Percentiles rank a stretch among this genome's conserved stretches.
Conservation (phyloP, 1,284 basidiomycete species). For the Puccinia novopanici region DNA sequence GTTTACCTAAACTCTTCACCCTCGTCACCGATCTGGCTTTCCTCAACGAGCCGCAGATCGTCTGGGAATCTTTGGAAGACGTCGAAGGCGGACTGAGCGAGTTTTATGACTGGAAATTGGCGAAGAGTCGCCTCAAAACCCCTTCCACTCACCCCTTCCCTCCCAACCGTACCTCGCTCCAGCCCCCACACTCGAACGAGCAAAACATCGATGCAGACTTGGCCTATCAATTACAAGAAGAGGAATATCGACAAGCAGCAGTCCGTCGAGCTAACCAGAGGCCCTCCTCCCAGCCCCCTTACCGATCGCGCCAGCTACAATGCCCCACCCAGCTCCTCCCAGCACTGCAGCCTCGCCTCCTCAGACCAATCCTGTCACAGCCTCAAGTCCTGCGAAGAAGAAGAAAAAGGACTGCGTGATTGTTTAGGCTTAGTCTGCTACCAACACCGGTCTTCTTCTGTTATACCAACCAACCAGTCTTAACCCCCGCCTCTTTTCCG, state of each 20-base stretch:
- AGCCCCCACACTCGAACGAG: constrained; percentile 25
- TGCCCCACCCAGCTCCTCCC: background rate
- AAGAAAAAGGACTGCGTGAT: constrained; percentile 31
- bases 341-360: background rate
- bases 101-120: constrained; percentile 73
- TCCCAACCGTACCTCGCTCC: constrained; percentile 64
- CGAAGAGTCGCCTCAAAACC: constrained; percentile 75
- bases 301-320: background rate
- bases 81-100: constrained; percentile 74
- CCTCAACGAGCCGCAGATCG: constrained; percentile 70
- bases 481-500: too few species aligned
- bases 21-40: constrained; percentile 82
- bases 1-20: constrained; percentile 67
- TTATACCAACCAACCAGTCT: too few species aligned
- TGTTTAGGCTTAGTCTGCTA: background rate
- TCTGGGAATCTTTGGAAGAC: constrained; percentile 87
- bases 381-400: background rate
- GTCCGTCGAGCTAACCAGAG: background rate
- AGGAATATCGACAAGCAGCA: constrained; percentile 51
- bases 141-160: constrained; percentile 47
- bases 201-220: constrained; percentile 37
- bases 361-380: background rate
- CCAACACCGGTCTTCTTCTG: background rate
- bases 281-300: constrained; percentile 13
- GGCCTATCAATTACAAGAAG: constrained; percentile 52